phyloP scores from a whole-genome alignment of 2,329 filamentous ascomycete species.

The Shiraia sp. region DNA sequence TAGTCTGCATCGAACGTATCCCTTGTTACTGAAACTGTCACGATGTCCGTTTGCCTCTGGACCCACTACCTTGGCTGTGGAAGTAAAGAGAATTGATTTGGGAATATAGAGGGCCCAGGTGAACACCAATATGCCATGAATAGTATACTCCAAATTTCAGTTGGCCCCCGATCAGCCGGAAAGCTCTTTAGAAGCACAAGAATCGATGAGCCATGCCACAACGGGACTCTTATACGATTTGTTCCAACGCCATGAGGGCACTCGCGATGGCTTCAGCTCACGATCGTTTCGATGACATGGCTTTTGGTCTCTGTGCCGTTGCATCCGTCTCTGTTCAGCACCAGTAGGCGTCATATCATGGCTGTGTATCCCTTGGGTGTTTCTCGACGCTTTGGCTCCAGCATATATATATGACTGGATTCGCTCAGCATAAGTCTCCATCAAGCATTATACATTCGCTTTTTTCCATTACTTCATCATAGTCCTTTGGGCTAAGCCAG shows the following conservation, averaged over 20 bases:
- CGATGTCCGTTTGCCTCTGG: too few relatives aligned
- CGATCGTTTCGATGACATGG: neutral
- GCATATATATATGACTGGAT: neutral
- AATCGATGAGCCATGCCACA: neutral
- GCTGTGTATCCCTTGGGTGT: conserved; percentile 6
- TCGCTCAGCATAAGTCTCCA: conserved; percentile 1
- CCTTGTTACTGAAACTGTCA: too few relatives aligned
- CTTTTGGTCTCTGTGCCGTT: neutral
- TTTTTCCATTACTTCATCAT: conserved; percentile 9
- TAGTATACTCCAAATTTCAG: neutral
- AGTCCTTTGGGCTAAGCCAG: conserved; percentile 8
- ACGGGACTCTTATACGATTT: neutral
- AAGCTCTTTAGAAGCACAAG: too few relatives aligned
- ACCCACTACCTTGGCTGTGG: too few relatives aligned
- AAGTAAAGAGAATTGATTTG: neutral
- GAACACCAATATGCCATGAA: conserved; percentile 3
- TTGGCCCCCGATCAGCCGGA: neutral
- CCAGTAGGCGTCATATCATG: neutral
- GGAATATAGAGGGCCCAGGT: neutral
- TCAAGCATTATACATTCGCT: conserved; percentile 25
- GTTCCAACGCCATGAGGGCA: conserved; percentile 4
- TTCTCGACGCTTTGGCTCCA: conserved; percentile 1
- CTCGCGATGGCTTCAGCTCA: neutral
- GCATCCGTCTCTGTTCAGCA: conserved; percentile 4
- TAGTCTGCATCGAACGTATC: too few relatives aligned